These are phyloP conservation scores for Macrophomina phaseolina DNA, from an alignment of 2,329 filamentous ascomycete species.

Conservation along the genomic window DNA sequence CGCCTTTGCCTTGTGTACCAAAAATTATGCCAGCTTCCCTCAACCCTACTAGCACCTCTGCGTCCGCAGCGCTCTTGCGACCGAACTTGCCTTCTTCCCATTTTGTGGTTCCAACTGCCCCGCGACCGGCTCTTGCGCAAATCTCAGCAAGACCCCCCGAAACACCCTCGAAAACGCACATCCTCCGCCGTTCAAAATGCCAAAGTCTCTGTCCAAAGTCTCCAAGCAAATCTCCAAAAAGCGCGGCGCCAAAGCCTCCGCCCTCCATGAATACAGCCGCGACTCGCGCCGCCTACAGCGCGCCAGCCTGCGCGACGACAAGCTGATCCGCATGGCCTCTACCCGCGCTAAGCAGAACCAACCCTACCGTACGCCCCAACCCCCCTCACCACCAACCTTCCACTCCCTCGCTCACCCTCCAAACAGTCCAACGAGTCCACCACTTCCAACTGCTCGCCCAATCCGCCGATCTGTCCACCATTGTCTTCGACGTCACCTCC, in stretches of 20 bases:
- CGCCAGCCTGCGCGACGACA: slow-evolving; percentile 81
- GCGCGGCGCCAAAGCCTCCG: slow-evolving; percentile 69
- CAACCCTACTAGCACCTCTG: background rate
- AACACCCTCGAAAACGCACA: slow-evolving; percentile 3
- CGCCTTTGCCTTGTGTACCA: background rate
- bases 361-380: slow-evolving; percentile 65
- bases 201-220: slow-evolving; percentile 79
- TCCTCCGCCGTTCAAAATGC: slow-evolving; percentile 60
- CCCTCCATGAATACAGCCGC: slow-evolving; percentile 85
- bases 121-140: background rate
- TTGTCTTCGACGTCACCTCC: slow-evolving; percentile 59
- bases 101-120: background rate
- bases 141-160: background rate
- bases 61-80: background rate
- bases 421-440: slow-evolving; percentile 66
- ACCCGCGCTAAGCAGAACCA: slow-evolving; percentile 75
- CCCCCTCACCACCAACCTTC: background rate
- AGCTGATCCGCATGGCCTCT: slow-evolving; percentile 74
- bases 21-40: background rate
- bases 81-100: background rate
- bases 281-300: slow-evolving; percentile 82
- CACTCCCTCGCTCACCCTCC: background rate
- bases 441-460: slow-evolving; percentile 70
- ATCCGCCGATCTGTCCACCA: slow-evolving; percentile 55
- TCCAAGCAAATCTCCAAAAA: slow-evolving; percentile 92